Base-by-base conservation (phyloP, 768 basidiomycete genomes). In the Boletus coccyginus region DNA sequence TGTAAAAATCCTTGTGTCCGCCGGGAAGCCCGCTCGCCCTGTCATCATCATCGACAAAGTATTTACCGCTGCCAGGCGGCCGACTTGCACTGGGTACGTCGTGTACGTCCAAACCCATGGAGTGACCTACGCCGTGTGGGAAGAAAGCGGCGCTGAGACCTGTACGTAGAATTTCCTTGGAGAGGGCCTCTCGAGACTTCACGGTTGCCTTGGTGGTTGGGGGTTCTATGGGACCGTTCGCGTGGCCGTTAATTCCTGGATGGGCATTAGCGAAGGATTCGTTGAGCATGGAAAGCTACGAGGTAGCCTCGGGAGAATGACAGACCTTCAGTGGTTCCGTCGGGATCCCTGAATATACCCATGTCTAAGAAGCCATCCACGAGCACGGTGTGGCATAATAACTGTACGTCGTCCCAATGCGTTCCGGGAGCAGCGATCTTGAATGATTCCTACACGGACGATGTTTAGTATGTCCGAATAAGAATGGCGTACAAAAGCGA, bases 81-180 rank as follows among this genome's bases (percentile, higher is more conserved):
- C 86, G 91, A 70, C 82, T 89, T n/a, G 88, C 87, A 45, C 79
- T 83, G 0, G 92, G 90, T 1, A 90, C 91, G 64, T 97, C 95
- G 67, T 97, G 96, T 2, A 98, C 94, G 68, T 98, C 96, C 72
- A 97, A 77, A 12, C 96, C 96, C 41, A 98, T 76, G 7, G 90
- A 90, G 68, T 98, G 95, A 1, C 94, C 93, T 39, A 90, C 76
- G 3, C 95, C 96, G 66, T 98, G 95, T 11, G 95, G 95, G 81
- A 92, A 98, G 78, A 98, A 98, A 0, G 92, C 91, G 2, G 86
- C 74, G 59, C 86, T 86, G 42, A 91, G 73, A 0, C 94, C 94
- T 6, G 86, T 86, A 17, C 80, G 80, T 8, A 97, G 76, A 53
- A 98, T 85, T 24, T 82, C 83, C 50, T 85, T 33, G 38, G 7